Conservation (phyloP, 768 basidiomycete genomes). For the Lactarius sanguifluus region DNA sequence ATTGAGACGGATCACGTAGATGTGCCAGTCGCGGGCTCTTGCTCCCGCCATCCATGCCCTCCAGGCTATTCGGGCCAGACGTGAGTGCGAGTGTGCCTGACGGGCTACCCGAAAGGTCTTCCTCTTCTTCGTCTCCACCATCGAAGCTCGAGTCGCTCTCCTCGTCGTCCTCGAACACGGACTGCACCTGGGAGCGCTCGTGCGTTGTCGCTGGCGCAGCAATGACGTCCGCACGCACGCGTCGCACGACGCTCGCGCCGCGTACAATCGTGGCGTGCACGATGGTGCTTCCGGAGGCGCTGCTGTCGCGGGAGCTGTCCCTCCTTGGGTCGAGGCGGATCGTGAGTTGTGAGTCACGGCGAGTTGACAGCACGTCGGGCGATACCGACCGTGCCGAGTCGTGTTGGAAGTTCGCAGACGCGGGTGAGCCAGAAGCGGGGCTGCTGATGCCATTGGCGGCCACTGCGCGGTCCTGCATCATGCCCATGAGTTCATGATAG, state of each 20-base stretch:
- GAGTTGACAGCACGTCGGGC: not conserved
- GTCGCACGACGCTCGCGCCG: constrained; percentile 29
- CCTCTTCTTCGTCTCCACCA: constrained; percentile 13
- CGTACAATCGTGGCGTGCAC: constrained; percentile 30
- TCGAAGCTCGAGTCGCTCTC: constrained; percentile 21
- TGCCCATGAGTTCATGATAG: constrained; percentile 31
- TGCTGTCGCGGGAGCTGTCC: constrained; percentile 25
- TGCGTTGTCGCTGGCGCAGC: constrained; percentile 1
- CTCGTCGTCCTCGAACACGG: constrained; percentile 19
- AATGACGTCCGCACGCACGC: constrained; percentile 26
- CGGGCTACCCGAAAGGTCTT: constrained; percentile 12
- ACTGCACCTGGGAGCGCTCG: not conserved
- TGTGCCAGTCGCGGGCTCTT: constrained; percentile 19
- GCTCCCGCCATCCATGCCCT: constrained; percentile 10
- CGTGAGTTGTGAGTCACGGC: constrained; percentile 25
- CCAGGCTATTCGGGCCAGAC: constrained; percentile 26
- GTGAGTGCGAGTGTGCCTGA: constrained; percentile 24
- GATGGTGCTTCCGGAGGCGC: constrained; percentile 25
- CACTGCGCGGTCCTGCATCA: constrained; percentile 28
- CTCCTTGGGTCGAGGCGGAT: constrained; percentile 20
- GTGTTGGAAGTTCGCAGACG: constrained; percentile 14
- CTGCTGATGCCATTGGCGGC: not conserved
- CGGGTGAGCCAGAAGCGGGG: constrained; percentile 5
- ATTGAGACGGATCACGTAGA: constrained; percentile 1
- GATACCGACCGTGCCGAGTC: constrained; percentile 7